Evolutionary conservation across 73 alveolate species (phyloP), one percentile per base, ranked within the genome.

Genomic region (Paramecium primaurelia): DNA sequence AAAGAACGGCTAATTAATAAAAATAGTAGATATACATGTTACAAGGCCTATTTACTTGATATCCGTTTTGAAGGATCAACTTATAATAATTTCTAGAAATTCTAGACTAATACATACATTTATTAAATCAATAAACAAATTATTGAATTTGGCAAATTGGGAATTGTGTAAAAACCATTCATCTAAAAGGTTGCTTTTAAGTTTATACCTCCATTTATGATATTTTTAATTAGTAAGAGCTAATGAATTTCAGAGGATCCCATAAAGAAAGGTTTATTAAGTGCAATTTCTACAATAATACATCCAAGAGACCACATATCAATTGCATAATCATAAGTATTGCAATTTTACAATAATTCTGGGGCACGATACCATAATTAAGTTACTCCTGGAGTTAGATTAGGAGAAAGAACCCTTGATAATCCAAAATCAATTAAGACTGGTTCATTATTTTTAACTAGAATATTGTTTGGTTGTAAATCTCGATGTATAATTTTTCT

Each of bases 281-380:
- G 25, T 51, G 44, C 59, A 32, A 92, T 47, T 86, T 92, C 95
- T 18, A 20, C 96, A 60, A 96, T 75, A 25, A 96, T 75, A 80
- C 98, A 96, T 12, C 98, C 98, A 7, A 96, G 80, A 89, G 98
- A 94, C 97, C 98, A 96, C 94, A 96, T 88, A 77, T 96, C 98
- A 7, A 96, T 95, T 44, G 97, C 77, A 68, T 77, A 92, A 93
- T 92, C 94, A 85, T 96, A 96, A 59, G 88, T 77, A 64, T 93
- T 71, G 10, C 94, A 94, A 92, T 94, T 77, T 73, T 37, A 16
- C 25, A 96, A 58, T 85, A 96, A 92, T 93, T 96, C 98, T 14
- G 98, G 98, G 2, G 98, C 96, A 45, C 97, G 93, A 93, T 96
- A 96, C 87, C 87, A 73, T 73, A 73, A 73, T 73, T 73, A 38